Conservation (phyloP, 2,329 filamentous ascomycete genomes). For the Neodidymelliopsis sp. region DNA sequence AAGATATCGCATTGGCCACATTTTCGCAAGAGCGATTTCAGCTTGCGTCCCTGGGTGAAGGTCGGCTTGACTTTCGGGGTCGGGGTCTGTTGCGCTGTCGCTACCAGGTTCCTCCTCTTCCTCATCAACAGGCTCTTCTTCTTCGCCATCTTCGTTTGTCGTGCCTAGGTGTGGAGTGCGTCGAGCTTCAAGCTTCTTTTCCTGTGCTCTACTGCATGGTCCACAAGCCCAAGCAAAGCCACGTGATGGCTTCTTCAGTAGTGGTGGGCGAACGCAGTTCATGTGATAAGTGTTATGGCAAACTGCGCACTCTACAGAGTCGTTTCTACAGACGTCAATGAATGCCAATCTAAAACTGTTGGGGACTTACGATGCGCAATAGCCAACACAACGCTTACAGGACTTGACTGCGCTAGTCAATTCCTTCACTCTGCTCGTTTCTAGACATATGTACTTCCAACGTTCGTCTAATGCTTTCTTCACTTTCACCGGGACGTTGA, state of each 20-base stretch:
- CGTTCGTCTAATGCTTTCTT: conserved; percentile 95
- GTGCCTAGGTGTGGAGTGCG: conserved; percentile 76
- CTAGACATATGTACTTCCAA: conserved; percentile 95
- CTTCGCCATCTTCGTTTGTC: conserved; percentile 66
- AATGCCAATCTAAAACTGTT: background rate
- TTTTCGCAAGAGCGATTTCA: conserved; percentile 88
- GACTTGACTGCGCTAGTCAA: conserved; percentile 94
- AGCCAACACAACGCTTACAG: conserved; percentile 90
- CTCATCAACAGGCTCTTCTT: conserved; percentile 70
- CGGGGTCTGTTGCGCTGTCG: conserved; percentile 64
- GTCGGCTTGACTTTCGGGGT: conserved; percentile 61
- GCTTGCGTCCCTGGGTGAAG: conserved; percentile 75
- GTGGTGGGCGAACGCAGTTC: conserved; percentile 91
- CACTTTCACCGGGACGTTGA: conserved; percentile 94
- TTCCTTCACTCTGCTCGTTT: conserved; percentile 92
- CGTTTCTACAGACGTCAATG: conserved; percentile 65
- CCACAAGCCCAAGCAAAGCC: conserved; percentile 99
- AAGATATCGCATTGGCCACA: conserved; percentile 96
- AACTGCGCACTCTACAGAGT: conserved; percentile 96
- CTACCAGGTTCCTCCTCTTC: conserved; percentile 72
- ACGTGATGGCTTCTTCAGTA: conserved; percentile 94
- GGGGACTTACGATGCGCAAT: conserved; percentile 82
- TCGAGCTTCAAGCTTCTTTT: conserved; percentile 87
- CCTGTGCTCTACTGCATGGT: conserved; percentile 93
- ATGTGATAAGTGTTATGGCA: conserved; percentile 97